Evolutionary conservation across 2,329 filamentous ascomycete species (phyloP).

Genomic region (Colletotrichum filicis): DNA sequence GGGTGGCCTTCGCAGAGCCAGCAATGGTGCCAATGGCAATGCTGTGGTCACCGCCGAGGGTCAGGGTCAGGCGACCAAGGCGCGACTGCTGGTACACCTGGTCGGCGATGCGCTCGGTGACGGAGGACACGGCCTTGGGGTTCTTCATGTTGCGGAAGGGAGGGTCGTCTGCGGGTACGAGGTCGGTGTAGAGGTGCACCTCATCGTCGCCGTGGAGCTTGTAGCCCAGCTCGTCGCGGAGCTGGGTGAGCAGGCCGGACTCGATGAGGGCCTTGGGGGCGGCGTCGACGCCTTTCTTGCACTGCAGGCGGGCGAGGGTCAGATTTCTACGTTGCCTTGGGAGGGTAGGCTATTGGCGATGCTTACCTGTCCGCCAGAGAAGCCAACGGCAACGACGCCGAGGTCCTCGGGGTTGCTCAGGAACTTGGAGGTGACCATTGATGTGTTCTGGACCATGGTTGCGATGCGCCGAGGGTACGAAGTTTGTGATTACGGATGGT

Average conservation of each 20-base stretch:
- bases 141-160: conserved; percentile 95
- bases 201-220: conserved; percentile 84
- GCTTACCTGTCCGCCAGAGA: conserved; percentile 92
- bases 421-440: conserved; percentile 75
- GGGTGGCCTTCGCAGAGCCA: conserved; percentile 85
- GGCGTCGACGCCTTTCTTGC: conserved; percentile 91
- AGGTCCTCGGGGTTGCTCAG: conserved; percentile 82
- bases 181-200: conserved; percentile 84
- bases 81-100: conserved; percentile 91
- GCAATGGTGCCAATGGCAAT: conserved; percentile 95
- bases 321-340: not conserved
- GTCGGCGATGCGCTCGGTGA: conserved; percentile 80
- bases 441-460: conserved; percentile 58
- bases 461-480: not conserved
- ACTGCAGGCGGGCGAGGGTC: conserved; percentile 58
- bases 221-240: conserved; percentile 88
- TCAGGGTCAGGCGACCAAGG: conserved; percentile 87
- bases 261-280: conserved; percentile 90
- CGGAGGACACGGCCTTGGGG: conserved; percentile 84
- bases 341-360: not conserved
- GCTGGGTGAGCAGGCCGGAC: conserved; percentile 84
- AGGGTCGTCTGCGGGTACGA: conserved; percentile 78
- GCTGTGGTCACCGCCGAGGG: conserved; percentile 94
- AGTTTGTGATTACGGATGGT: not conserved
- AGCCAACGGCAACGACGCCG: conserved; percentile 93